phyloP scores from a whole-genome alignment of 1,284 basidiomycete species.

The Fomitopsis schrenkii region DNA sequence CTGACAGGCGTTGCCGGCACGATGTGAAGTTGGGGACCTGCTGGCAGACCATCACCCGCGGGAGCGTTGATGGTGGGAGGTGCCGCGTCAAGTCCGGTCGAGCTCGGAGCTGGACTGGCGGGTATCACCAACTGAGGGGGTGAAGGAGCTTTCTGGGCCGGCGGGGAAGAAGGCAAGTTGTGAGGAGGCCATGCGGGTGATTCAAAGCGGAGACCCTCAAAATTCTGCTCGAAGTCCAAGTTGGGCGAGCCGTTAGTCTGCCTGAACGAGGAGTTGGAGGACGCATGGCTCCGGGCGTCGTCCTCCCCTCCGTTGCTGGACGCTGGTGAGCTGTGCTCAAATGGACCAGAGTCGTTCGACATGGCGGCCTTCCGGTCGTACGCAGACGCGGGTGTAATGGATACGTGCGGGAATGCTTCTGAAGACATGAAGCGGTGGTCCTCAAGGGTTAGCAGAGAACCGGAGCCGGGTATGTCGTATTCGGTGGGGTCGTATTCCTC shows the following conservation, averaged over 20 bases:
- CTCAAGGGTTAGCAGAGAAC: slow-evolving; percentile 56
- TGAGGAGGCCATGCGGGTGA: slow-evolving; percentile 54
- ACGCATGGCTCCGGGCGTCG: slow-evolving; percentile 51
- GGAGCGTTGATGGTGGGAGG: slow-evolving; percentile 65
- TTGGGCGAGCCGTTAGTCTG: slow-evolving; percentile 43
- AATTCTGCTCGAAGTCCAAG: slow-evolving; percentile 50
- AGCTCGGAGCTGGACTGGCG: slow-evolving; percentile 28
- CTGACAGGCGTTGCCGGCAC: slow-evolving; percentile 78
- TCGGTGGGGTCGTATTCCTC: slow-evolving; percentile 65
- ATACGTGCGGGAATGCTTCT: slow-evolving; percentile 35
- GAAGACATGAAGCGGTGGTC: slow-evolving; percentile 46
- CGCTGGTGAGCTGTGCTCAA: slow-evolving; percentile 57
- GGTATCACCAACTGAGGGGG: slow-evolving; percentile 71
- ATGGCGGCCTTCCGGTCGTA: slow-evolving; percentile 28
- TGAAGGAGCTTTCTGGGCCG: slow-evolving; percentile 51
- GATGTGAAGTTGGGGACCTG: slow-evolving; percentile 64
- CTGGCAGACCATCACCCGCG: slow-evolving; percentile 47
- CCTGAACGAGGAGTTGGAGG: slow-evolving; percentile 58
- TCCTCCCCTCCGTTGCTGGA: slow-evolving; percentile 52
- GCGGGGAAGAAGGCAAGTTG: slow-evolving; percentile 44
- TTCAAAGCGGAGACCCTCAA: slow-evolving; percentile 55
- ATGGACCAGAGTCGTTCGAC: not conserved
- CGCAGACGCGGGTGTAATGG: slow-evolving; percentile 31
- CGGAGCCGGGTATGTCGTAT: slow-evolving; percentile 54
- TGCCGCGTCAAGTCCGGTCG: slow-evolving; percentile 22